Percentiles rank a stretch among this genome's conserved stretches.
These are phyloP conservation scores for Podospora conica DNA, from an alignment of 495 filamentous ascomycete genomes.

Conservation along the genomic window DNA sequence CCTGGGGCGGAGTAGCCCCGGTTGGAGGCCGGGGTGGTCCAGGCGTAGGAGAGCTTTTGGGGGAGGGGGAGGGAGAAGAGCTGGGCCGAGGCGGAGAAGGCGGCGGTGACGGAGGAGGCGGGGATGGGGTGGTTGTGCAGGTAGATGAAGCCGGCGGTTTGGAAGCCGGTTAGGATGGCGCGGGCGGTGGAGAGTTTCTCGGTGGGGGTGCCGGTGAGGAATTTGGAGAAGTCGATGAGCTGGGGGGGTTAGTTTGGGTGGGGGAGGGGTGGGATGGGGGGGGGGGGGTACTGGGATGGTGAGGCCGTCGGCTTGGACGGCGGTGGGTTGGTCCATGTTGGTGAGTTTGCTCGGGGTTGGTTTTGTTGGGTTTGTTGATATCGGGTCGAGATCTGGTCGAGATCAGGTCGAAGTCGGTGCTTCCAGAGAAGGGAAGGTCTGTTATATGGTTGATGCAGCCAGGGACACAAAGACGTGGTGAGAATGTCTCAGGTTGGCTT, in stretches of 20 bases:
- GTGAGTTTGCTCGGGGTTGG: not conserved
- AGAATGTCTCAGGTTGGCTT: not conserved
- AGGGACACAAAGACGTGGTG: not conserved
- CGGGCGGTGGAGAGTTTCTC: constrained; percentile 61
- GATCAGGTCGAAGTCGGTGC: too few species aligned
- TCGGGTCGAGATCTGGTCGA: not conserved
- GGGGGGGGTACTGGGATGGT: constrained; percentile 57
- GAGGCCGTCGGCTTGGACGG: constrained; percentile 59
- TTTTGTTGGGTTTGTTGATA: not conserved
- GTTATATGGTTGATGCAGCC: not conserved
- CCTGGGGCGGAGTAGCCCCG: constrained; percentile 72
- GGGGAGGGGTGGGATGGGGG: not conserved
- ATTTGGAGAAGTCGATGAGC: constrained; percentile 82
- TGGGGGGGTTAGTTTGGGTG: constrained; percentile 27
- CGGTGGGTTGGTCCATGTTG: constrained; percentile 46
- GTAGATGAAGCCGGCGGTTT: constrained; percentile 85
- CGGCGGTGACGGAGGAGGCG: constrained; percentile 46
- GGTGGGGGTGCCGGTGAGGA: constrained; percentile 57
- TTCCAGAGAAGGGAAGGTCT: not conserved
- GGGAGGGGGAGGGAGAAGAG: constrained; percentile 70
- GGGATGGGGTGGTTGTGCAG: constrained; percentile 75
- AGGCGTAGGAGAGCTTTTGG: constrained; percentile 64
- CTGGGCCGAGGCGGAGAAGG: constrained; percentile 64
- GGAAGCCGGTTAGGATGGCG: constrained; percentile 72
- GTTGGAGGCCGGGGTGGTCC: constrained; percentile 68